phyloP scores from a whole-genome alignment of 345 rosid genomes.

The Stellera chamaejasme region DNA sequence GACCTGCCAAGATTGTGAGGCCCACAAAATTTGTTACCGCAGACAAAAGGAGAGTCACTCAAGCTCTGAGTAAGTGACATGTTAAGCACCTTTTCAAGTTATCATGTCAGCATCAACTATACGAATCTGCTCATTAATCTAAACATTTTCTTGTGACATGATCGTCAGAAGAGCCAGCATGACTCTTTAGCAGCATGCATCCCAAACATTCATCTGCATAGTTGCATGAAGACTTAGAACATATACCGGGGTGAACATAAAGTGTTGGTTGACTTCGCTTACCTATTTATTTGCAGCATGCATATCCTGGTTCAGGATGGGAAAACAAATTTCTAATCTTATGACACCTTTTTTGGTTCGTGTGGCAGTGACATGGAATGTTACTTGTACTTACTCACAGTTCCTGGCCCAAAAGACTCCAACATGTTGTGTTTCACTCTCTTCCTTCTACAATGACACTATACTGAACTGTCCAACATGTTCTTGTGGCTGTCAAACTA shows the following conservation, averaged over 20 bases:
- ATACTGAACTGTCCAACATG: constrained; percentile 78
- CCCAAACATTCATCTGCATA: too few relatives aligned
- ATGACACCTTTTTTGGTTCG: constrained; percentile 6
- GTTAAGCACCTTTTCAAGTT: background rate
- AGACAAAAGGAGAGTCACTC: constrained; percentile 78
- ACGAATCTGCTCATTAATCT: too few relatives aligned
- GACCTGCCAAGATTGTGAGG: constrained; percentile 61
- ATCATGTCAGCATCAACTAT: too few relatives aligned
- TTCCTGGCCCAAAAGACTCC: constrained; percentile 79
- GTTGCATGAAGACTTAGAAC: too few relatives aligned
- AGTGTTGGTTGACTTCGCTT: too few relatives aligned
- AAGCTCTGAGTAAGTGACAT: constrained; percentile 77
- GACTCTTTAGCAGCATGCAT: too few relatives aligned
- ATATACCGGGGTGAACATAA: too few relatives aligned
- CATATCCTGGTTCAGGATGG: background rate
- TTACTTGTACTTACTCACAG: constrained; percentile 90
- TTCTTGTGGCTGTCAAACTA: constrained; percentile 75
- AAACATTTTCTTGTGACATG: too few relatives aligned
- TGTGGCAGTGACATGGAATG: constrained; percentile 94
- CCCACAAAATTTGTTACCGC: constrained; percentile 52
- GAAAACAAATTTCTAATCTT: constrained; percentile 3
- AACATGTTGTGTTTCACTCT: constrained; percentile 85
- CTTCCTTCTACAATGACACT: constrained; percentile 78
- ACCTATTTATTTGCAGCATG: too few relatives aligned
- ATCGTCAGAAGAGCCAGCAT: too few relatives aligned